phyloP scores from a whole-genome alignment of 768 basidiomycete species.

The Mycena rebaudengoi region DNA sequence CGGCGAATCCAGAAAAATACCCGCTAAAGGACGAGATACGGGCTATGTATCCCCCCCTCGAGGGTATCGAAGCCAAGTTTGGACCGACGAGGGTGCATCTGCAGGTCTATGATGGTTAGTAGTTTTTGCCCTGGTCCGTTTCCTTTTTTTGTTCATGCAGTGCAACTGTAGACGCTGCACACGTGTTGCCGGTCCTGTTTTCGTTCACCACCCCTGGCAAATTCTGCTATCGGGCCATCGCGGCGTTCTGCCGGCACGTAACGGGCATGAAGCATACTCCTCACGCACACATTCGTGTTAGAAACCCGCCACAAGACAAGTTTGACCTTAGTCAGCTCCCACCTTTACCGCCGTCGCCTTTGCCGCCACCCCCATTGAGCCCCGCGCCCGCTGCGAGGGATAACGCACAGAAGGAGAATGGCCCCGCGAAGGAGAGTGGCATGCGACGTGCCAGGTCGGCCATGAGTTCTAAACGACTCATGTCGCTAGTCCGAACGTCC shows the following conservation, averaged over 20 bases:
- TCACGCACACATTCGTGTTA: constrained; percentile 17
- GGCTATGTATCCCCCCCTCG: constrained; percentile 63
- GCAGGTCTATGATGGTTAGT: constrained; percentile 88
- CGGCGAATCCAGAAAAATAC: constrained; percentile 82
- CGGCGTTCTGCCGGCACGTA: constrained; percentile 72
- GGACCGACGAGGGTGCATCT: constrained; percentile 86
- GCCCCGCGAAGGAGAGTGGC: background rate
- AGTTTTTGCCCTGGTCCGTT: background rate
- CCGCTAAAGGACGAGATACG: constrained; percentile 54
- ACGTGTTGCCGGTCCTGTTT: constrained; percentile 78
- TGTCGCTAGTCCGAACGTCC: constrained; percentile 14
- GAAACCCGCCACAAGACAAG: constrained; percentile 5
- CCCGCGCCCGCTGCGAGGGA: no score
- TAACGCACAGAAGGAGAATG: background rate
- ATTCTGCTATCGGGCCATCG: constrained; percentile 82
- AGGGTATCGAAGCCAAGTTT: constrained; percentile 60
- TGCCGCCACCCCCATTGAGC: no score
- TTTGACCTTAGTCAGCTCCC: constrained; percentile 21
- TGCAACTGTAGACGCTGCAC: constrained; percentile 63
- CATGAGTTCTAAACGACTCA: constrained; percentile 6
- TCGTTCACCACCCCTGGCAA: constrained; percentile 82
- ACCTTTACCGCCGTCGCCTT: constrained; percentile 21
- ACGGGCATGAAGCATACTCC: constrained; percentile 54
- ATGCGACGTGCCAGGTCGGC: constrained; percentile 15
- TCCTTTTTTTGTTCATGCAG: constrained; percentile 34